phyloP scores from a whole-genome alignment of 2,329 filamentous ascomycete genomes.

The Exserohilum turcica region DNA sequence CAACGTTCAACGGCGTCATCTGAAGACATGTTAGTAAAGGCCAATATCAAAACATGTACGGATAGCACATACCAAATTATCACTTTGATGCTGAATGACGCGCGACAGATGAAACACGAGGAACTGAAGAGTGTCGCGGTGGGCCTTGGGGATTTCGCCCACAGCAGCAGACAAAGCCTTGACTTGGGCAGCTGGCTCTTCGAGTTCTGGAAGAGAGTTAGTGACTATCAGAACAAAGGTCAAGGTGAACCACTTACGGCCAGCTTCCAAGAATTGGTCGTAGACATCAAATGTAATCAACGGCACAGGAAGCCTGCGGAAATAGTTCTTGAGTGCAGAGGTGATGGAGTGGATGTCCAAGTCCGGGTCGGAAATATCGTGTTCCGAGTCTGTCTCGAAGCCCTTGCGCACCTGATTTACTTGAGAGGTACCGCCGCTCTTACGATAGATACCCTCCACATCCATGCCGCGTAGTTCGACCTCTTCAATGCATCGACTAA shows the following conservation, averaged over 20 bases:
- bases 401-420: constrained; percentile 89
- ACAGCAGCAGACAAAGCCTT: constrained; percentile 74
- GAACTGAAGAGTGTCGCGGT: constrained; percentile 89
- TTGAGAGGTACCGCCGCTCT: constrained; percentile 90
- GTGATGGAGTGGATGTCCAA: constrained; percentile 97
- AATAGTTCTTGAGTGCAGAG: constrained; percentile 95
- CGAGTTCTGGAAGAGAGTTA: constrained; percentile 58
- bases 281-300: constrained; percentile 93
- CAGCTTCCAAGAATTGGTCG: constrained; percentile 82
- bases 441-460: constrained; percentile 95
- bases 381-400: constrained; percentile 84
- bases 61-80: constrained; percentile 73
- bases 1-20: constrained; percentile 96
- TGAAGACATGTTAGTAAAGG: constrained; percentile 42
- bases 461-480: constrained; percentile 97
- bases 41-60: neutral
- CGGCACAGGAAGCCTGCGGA: constrained; percentile 87
- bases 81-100: constrained; percentile 79
- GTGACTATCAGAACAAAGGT: neutral
- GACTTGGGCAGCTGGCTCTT: constrained; percentile 55
- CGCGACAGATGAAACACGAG: constrained; percentile 90
- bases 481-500: constrained; percentile 93
- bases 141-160: constrained; percentile 77
- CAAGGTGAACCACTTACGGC: constrained; percentile 60
- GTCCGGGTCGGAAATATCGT: constrained; percentile 90